phyloP scores from a whole-genome alignment of 352 stramenopile genomes.

The Pythium biforme region DNA sequence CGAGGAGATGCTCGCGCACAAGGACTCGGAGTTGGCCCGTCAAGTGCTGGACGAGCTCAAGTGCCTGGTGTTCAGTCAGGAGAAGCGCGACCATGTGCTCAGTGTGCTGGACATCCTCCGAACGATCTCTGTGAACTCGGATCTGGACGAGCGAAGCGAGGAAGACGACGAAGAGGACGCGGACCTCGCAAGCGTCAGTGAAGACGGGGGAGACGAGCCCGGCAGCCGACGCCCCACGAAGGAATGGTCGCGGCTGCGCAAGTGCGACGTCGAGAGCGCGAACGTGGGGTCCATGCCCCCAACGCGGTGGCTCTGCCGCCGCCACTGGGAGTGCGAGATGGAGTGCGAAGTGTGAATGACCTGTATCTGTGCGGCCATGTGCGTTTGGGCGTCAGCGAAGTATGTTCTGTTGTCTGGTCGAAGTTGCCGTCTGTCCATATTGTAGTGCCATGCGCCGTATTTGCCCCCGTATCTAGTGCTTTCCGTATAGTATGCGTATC shows the following conservation, averaged over 20 bases:
- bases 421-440: conserved; percentile 8
- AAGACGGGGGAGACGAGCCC: conserved; percentile 16
- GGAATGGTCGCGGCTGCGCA: conserved; percentile 39
- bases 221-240: conserved; percentile 5
- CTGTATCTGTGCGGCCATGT: too few species aligned
- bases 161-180: background rate
- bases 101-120: conserved; percentile 49
- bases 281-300: conserved; percentile 18
- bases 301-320: conserved; percentile 50
- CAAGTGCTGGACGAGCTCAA: conserved; percentile 59
- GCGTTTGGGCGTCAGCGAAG: too few species aligned
- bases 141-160: conserved; percentile 24
- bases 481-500: background rate
- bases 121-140: conserved; percentile 20
- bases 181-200: conserved; percentile 6
- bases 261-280: conserved; percentile 33
- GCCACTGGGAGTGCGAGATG: conserved; percentile 32
- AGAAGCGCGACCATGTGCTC: conserved; percentile 60
- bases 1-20: conserved; percentile 41
- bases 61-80: conserved; percentile 50
- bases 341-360: conserved; percentile 27
- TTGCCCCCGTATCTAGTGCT: conserved; percentile 2
- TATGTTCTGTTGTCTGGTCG: background rate
- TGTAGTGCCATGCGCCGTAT: conserved; percentile 1
- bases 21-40: conserved; percentile 34